Conservation (phyloP, 441 rosid genomes). For the Erodium trifolium region DNA sequence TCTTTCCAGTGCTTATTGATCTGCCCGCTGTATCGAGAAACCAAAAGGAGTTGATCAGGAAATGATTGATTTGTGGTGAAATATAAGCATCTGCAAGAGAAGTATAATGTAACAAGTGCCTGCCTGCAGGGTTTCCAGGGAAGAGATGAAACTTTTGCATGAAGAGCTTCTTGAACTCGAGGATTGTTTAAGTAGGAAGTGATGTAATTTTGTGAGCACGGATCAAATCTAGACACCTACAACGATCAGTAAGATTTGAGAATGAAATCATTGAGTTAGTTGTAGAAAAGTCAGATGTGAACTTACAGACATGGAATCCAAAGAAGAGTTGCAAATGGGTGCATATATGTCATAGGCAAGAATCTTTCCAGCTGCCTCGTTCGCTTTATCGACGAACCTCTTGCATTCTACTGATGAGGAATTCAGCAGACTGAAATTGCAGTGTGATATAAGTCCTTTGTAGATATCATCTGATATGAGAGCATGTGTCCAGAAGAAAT, state of each 20-base stretch:
- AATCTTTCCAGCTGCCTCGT: slow-evolving; percentile 20
- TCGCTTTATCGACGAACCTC: slow-evolving; percentile 8
- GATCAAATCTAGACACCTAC: slow-evolving; percentile 19
- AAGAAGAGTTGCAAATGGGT: slow-evolving; percentile 23
- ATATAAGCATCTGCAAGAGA: background rate
- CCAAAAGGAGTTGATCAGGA: background rate
- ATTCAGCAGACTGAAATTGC: slow-evolving; percentile 17
- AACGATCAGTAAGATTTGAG: background rate
- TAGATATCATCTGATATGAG: slow-evolving; percentile 29
- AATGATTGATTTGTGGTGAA: background rate
- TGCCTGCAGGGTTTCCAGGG: slow-evolving; percentile 31
- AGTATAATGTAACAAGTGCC: background rate
- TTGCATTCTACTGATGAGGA: slow-evolving; percentile 16
- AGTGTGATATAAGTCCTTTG: slow-evolving; percentile 18
- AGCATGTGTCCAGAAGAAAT: slow-evolving; percentile 28
- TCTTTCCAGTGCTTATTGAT: slow-evolving; percentile 22
- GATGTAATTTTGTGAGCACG: slow-evolving; percentile 22
- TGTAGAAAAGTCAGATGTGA: background rate
- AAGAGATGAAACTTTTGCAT: slow-evolving; percentile 21
- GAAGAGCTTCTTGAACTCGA: slow-evolving; percentile 25
- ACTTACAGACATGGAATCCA: slow-evolving; percentile 13
- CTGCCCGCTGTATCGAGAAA: slow-evolving; percentile 16
- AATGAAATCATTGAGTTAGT: background rate
- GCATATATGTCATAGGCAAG: slow-evolving; percentile 27
- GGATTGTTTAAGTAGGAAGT: slow-evolving; percentile 26